Conservation (phyloP, 2,329 filamentous ascomycete species). For the Annulohypoxylon truncatum region DNA sequence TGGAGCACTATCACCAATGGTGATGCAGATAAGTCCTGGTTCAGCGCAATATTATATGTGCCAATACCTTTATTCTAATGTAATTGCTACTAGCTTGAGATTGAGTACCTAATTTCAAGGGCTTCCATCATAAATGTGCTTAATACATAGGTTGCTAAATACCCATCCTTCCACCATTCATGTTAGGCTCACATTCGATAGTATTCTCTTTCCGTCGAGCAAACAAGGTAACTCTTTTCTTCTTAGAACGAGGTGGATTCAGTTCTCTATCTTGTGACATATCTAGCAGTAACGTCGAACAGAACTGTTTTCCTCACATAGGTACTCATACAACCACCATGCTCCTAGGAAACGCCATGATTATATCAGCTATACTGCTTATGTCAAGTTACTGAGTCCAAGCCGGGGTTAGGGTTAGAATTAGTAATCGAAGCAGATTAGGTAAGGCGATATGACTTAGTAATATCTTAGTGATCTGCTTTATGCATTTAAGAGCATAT, state of each 20-base stretch:
- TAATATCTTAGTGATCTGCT: neutral
- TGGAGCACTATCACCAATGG: constrained; percentile 7
- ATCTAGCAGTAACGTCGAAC: too few species aligned
- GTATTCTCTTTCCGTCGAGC: too few species aligned
- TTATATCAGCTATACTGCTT: neutral
- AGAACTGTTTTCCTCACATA: too few species aligned
- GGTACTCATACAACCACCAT: too few species aligned
- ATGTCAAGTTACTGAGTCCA: neutral
- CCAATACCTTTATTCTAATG: neutral
- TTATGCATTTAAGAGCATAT: neutral
- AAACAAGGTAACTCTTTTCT: too few species aligned
- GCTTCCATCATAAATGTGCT: neutral
- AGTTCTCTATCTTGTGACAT: too few species aligned
- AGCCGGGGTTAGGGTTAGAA: neutral
- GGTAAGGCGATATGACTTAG: too few species aligned
- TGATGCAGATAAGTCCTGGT: neutral
- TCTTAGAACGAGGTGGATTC: too few species aligned
- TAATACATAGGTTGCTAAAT: neutral
- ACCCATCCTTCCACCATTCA: neutral
- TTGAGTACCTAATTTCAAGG: neutral
- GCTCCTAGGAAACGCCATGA: too few species aligned
- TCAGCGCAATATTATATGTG: constrained; percentile 14
- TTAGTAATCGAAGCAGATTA: too few species aligned
- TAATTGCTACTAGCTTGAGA: neutral
- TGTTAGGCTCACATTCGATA: too few species aligned